These are phyloP conservation scores for Diaporthe sp. DNA, from an alignment of 2,329 filamentous ascomycete species.

Conservation along the genomic window DNA sequence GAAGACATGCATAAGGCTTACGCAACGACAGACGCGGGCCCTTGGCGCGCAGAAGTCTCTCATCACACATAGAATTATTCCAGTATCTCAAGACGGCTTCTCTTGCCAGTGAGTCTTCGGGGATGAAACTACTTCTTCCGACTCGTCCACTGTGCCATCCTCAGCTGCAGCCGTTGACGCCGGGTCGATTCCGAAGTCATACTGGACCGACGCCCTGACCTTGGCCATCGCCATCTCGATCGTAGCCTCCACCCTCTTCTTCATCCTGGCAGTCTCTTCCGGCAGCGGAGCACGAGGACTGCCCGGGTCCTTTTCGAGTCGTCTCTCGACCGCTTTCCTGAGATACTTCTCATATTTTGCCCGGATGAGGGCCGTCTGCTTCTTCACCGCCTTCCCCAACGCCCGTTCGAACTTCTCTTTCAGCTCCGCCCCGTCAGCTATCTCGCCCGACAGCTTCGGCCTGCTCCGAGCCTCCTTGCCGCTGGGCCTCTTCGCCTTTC, in stretches of 20 bases:
- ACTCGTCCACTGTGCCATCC: neutral
- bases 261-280: neutral
- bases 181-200: neutral
- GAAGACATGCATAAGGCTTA: no score
- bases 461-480: neutral
- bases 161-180: neutral
- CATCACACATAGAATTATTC: no score
- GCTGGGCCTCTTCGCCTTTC: no score
- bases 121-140: neutral
- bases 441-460: no score
- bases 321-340: neutral
- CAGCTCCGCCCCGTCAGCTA: no score
- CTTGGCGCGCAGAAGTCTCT: no score
- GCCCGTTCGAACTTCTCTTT: no score
- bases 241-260: neutral
- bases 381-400: no score
- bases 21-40: no score
- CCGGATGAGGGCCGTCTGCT: neutral
- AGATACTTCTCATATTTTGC: accelerated
- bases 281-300: neutral
- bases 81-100: neutral
- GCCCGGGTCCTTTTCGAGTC: neutral
- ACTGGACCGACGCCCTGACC: neutral
- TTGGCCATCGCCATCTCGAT: neutral
- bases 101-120: neutral